Percentiles rank a stretch among this genome's conserved stretches.
Evolutionary conservation across 163 green algal species (phyloP).

Genomic region (Chloroidium sp.): DNA sequence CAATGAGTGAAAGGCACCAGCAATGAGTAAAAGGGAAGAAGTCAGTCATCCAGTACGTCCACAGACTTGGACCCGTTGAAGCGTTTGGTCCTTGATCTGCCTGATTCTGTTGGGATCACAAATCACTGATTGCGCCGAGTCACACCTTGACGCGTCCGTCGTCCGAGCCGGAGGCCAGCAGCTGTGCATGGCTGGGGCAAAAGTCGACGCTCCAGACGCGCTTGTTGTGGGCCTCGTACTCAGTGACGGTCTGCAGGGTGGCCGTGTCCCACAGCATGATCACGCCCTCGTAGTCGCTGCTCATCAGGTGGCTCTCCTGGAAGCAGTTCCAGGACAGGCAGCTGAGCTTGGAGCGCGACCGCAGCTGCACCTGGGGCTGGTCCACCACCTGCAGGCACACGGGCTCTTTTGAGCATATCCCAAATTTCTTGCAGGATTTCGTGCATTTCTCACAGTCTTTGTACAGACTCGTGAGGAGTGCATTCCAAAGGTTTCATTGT

Average conservation of each 20-base stretch:
- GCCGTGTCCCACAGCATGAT: constrained; percentile 49
- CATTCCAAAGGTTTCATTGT: too few species aligned
- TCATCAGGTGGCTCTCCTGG: constrained; percentile 21
- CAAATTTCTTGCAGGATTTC: too few species aligned
- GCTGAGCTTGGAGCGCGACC: constrained; percentile 52
- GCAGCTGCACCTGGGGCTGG: constrained; percentile 34
- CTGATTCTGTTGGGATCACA: too few species aligned
- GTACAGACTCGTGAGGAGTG: too few species aligned
- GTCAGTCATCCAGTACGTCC: too few species aligned
- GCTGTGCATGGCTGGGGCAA: constrained; percentile 25
- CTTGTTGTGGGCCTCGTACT: constrained; percentile 60
- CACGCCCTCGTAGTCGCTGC: constrained; percentile 49
- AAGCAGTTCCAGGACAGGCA: constrained; percentile 49
- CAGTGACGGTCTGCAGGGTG: constrained; percentile 26
- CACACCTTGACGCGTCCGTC: constrained; percentile 49
- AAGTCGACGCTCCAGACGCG: constrained; percentile 57
- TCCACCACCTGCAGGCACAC: neutral
- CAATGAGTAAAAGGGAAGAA: too few species aligned
- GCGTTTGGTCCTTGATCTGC: too few species aligned
- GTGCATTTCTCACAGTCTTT: too few species aligned
- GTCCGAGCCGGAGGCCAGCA: constrained; percentile 50
- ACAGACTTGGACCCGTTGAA: too few species aligned
- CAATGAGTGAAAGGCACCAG: too few species aligned
- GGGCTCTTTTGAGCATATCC: too few species aligned
- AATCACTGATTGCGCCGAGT: neutral